phyloP scores from a whole-genome alignment of 345 rosid species.

The Eucalyptus grandis region DNA sequence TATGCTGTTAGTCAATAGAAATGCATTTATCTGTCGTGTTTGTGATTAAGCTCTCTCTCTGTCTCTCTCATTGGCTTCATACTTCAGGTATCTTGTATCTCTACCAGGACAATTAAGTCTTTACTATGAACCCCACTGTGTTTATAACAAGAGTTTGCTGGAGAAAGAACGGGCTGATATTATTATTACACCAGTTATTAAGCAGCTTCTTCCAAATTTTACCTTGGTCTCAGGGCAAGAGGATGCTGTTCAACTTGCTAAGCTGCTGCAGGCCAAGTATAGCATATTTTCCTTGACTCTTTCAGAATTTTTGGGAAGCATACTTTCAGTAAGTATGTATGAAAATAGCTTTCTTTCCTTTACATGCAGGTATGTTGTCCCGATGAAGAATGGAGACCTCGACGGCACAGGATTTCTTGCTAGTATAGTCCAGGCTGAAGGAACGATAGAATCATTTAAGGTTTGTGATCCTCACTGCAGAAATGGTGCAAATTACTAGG shows the following conservation, averaged over 20 bases:
- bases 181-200: conserved; percentile 77
- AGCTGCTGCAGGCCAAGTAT: conserved; percentile 68
- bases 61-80: neutral
- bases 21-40: neutral
- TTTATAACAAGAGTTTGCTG: conserved; percentile 38
- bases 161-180: conserved; percentile 70
- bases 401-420: conserved; percentile 69
- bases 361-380: conserved; percentile 50
- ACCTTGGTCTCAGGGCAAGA: conserved; percentile 94
- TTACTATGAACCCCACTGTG: conserved; percentile 90
- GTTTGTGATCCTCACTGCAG: conserved; percentile 12
- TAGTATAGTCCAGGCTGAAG: conserved; percentile 41
- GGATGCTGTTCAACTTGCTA: conserved; percentile 86
- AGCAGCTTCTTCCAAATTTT: conserved; percentile 86
- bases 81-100: conserved; percentile 55
- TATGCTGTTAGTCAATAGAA: neutral
- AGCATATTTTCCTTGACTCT: neutral
- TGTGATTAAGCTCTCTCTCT: neutral
- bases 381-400: conserved; percentile 89
- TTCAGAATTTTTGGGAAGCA: neutral
- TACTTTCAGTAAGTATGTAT: neutral
- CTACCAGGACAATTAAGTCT: conserved; percentile 49
- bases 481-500: neutral
- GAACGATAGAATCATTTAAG: conserved; percentile 81
- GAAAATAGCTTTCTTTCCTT: neutral